These are phyloP conservation scores for Cordyceps militaris DNA, from an alignment of 2,329 filamentous ascomycete species.

Conservation along the genomic window DNA sequence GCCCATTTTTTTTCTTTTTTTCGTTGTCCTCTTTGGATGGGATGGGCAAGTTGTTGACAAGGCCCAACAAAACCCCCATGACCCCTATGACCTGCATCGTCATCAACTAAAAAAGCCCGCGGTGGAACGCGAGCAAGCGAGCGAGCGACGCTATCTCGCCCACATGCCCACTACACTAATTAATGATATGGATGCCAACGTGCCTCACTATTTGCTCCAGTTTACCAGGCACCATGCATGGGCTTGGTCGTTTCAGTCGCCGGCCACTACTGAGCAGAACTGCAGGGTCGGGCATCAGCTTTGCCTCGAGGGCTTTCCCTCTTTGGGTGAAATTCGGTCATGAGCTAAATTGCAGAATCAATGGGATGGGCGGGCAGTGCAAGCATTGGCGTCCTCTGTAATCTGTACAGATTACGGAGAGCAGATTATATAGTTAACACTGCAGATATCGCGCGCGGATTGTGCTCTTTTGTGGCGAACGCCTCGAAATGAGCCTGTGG, in stretches of 20 bases:
- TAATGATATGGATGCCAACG: neutral
- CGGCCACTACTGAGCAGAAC: neutral
- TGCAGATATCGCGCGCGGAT: neutral
- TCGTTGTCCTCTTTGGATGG: too few relatives aligned
- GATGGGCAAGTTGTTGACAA: neutral
- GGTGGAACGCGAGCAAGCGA: neutral
- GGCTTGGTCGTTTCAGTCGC: conserved; percentile 1
- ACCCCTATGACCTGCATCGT: conserved; percentile 5
- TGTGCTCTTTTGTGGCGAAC: neutral
- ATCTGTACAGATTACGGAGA: too few relatives aligned
- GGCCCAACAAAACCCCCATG: neutral
- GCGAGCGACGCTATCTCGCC: neutral
- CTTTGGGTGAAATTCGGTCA: neutral
- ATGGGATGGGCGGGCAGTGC: neutral
- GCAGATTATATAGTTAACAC: too few relatives aligned
- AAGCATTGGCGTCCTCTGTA: too few relatives aligned
- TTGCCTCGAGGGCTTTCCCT: neutral
- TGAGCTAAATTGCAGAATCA: neutral
- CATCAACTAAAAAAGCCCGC: neutral
- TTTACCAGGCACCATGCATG: conserved; percentile 8
- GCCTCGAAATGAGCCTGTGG: neutral
- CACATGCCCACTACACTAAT: neutral
- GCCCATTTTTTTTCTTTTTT: neutral
- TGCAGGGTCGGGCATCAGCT: neutral
- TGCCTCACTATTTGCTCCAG: neutral